Conservation (phyloP, 768 basidiomycete species). For the Dentipellis fragilis region DNA sequence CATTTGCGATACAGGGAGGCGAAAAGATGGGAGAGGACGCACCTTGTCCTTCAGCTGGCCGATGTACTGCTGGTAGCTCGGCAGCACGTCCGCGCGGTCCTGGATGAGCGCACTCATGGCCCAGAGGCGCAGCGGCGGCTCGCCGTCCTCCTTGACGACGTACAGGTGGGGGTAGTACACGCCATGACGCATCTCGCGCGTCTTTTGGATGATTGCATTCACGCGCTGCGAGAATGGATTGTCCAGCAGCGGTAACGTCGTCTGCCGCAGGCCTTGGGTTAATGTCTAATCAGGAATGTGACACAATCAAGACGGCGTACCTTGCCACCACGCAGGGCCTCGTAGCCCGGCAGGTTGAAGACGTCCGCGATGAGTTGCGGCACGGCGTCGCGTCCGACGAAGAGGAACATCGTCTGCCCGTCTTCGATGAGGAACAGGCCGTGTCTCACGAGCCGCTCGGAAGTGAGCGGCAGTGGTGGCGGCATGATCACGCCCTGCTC, state of each 20-base stretch:
- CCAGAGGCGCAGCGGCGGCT: conserved; percentile 90
- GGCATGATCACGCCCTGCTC: conserved; percentile 86
- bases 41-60: conserved; percentile 87
- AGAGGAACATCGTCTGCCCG: conserved; percentile 95
- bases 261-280: conserved; percentile 31
- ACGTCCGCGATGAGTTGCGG: conserved; percentile 91
- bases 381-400: conserved; percentile 98
- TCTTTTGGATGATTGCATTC: conserved; percentile 90
- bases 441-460: conserved; percentile 91
- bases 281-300: not conserved
- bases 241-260: conserved; percentile 80
- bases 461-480: conserved; percentile 79
- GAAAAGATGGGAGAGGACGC: conserved; percentile 2
- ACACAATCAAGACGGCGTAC: conserved; percentile 29
- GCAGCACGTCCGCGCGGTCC: conserved; percentile 89
- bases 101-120: conserved; percentile 90
- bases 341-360: conserved; percentile 83
- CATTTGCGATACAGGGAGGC: not conserved
- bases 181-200: conserved; percentile 86
- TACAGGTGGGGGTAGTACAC: conserved; percentile 92
- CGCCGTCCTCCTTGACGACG: conserved; percentile 96
- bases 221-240: conserved; percentile 95
- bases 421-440: conserved; percentile 97
- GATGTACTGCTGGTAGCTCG: conserved; percentile 95
- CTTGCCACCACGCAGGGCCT: conserved; percentile 89